These are phyloP conservation scores for Auriculariales sp. DNA, from an alignment of 768 basidiomycete species.

Conservation along the genomic window DNA sequence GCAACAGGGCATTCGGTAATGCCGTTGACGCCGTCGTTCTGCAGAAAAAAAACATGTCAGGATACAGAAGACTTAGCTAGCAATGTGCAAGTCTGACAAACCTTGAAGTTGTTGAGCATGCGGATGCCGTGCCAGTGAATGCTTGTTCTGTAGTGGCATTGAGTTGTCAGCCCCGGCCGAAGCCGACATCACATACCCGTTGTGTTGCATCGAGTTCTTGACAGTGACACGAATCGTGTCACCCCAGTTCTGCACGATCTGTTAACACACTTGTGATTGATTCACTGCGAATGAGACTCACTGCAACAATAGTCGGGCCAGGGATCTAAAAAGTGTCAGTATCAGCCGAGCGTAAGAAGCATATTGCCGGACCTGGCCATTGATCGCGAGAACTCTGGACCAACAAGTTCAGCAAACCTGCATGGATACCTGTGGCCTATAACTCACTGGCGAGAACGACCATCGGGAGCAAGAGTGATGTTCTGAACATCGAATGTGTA, in stretches of 20 bases:
- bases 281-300: too few relatives aligned
- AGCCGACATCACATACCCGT: not conserved
- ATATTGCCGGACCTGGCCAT: not conserved
- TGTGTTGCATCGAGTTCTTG: not conserved
- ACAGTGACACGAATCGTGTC: not conserved
- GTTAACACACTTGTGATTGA: too few relatives aligned
- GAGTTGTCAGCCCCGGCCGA: not conserved
- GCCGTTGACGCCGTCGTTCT: not conserved
- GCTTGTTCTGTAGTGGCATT: not conserved
- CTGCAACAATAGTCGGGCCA: not conserved
- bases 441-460: not conserved
- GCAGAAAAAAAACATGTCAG: not conserved
- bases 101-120: not conserved
- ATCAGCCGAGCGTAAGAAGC: too few relatives aligned
- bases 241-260: not conserved
- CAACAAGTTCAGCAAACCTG: too few relatives aligned
- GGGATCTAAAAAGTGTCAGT: too few relatives aligned
- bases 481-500: not conserved
- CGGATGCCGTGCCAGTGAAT: slow-evolving; percentile 6
- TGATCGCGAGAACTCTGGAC: slow-evolving; percentile 1
- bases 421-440: too few relatives aligned
- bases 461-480: slow-evolving; percentile 4
- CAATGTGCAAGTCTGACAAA: not conserved
- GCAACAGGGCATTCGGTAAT: not conserved
- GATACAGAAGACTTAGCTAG: not conserved